Conservation (phyloP, 176 grass and related monocot genomes). For the Bromus sterilis region DNA sequence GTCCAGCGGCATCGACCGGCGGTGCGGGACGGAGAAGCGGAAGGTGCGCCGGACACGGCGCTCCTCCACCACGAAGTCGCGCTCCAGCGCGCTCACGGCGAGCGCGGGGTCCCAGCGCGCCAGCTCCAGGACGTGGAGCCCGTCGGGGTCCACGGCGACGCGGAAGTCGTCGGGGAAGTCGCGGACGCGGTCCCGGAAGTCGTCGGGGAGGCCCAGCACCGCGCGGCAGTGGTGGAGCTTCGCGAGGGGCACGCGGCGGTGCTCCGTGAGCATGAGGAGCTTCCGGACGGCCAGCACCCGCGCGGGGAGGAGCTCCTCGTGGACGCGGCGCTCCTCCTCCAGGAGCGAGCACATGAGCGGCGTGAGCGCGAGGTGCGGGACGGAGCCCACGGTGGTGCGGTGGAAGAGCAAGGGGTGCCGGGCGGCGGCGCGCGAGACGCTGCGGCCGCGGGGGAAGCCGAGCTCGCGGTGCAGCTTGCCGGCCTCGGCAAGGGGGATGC, state of each 20-base stretch:
- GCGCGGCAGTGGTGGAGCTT: constrained; percentile 78
- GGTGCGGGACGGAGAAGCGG: constrained; percentile 58
- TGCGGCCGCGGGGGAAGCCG: constrained; percentile 67
- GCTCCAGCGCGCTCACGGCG: constrained; percentile 71
- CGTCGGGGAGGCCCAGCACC: constrained; percentile 69
- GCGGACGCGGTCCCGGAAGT: constrained; percentile 68
- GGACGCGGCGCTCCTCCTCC: constrained; percentile 52
- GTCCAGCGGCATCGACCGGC: constrained; percentile 52
- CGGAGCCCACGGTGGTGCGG: constrained; percentile 33
- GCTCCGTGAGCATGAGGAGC: constrained; percentile 76
- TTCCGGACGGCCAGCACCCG: constrained; percentile 48
- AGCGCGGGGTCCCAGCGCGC: constrained; percentile 60
- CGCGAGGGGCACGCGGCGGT: constrained; percentile 51
- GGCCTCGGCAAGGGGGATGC: constrained; percentile 56
- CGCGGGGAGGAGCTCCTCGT: constrained; percentile 38
- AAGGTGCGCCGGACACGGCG: constrained; percentile 45
- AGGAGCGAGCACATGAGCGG: constrained; percentile 76
- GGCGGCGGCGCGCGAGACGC: constrained; percentile 37
- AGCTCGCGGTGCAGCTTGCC: constrained; percentile 67
- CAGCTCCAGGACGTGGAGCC: constrained; percentile 72
- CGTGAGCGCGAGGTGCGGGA: constrained; percentile 61
- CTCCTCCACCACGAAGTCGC: constrained; percentile 64
- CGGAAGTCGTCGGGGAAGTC: constrained; percentile 63
- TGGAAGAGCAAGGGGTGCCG: constrained; percentile 64
- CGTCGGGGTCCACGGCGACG: constrained; percentile 66